Percentiles rank a stretch among this genome's conserved stretches.
Evolutionary conservation across 2,329 filamentous ascomycete genomes (phyloP).

Genomic region (Anthostomella pinea): DNA sequence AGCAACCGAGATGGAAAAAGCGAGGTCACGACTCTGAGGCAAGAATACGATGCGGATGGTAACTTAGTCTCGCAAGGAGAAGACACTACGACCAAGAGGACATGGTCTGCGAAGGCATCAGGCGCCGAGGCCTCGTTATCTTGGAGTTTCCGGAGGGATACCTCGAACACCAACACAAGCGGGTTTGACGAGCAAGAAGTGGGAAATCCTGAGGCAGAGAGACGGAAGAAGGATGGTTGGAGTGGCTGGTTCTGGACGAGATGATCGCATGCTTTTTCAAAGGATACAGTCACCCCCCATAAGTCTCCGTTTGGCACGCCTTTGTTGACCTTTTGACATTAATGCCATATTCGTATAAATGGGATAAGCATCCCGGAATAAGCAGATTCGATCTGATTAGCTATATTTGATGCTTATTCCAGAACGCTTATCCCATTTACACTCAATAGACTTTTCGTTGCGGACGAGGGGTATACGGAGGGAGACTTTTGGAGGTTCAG

Average conservation of each 20-base stretch:
- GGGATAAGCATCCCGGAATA: no score
- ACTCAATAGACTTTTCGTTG: no score
- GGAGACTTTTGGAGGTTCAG: no score
- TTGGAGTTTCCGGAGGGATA: no score
- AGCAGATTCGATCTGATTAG: no score
- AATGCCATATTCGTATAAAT: no score
- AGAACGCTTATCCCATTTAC: no score
- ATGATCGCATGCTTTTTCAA: conserved; percentile 7
- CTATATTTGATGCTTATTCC: no score
- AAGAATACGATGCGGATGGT: conserved; percentile 20
- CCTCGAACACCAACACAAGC: conserved; percentile 1
- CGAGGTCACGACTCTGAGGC: conserved; percentile 13
- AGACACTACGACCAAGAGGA: conserved; percentile 12
- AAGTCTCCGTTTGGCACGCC: neutral
- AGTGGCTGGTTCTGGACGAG: conserved; percentile 23
- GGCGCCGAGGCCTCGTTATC: conserved; percentile 11
- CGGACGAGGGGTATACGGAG: no score
- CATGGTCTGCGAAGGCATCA: conserved; percentile 14
- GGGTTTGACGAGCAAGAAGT: neutral
- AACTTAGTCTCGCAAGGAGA: conserved; percentile 14
- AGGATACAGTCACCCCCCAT: no score
- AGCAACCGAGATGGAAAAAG: conserved; percentile 9
- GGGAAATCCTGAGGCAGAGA: neutral
- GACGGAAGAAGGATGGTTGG: conserved; percentile 3
- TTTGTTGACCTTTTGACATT: neutral